Base-by-base conservation (phyloP, 345 rosid genomes). In the Lepidium sativum region DNA sequence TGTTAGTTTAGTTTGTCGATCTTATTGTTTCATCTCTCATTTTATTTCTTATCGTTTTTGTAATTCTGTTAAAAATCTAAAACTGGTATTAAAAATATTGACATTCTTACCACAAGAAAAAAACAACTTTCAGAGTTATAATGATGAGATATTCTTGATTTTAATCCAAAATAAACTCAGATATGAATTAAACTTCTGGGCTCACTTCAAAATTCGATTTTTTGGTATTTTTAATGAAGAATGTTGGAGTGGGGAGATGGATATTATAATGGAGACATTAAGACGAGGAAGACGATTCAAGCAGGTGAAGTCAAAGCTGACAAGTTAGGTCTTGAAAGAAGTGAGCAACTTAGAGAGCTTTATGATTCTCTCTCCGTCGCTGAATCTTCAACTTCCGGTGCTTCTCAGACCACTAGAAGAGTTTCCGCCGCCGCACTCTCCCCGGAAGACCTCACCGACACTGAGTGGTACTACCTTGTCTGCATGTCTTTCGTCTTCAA, bases 381-480 rank as follows among this genome's bases (percentile, higher is more conserved):
- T 9, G 87, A 86, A 70, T 78, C 80, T 47, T 79, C 67, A 16
- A 76, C 87, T 15, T 90, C 80, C 59, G 78, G 82, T 54, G 37
- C 67, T 32, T 72, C 77, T 59, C 77, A 66, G 16, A 43, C 59
- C 35, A 53, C 48, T 54, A 37, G 65, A 61, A 82, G 81, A 75
- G 82, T 88, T 68, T 86, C 89, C 29, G 84, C 95, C 14, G 84
- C 82, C 16, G 84, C 97, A 18, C 82, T 94, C 25, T 94, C 97
- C 6, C 97, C 96, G 7, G 99, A 88, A 63, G 99, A 94, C 74
- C 97, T 94, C 43, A 76, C 97, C 33, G 92, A 91, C 80, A 76
- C 96, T 5, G 97, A 92, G 74, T 92, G 98, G 98, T 92, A 87
- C 53, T 92, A 86, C 80, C 75, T 92, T 79, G 96, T 92, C 43